phyloP scores from a whole-genome alignment of 1,284 basidiomycete species.

The Fistulinella staudtii region DNA sequence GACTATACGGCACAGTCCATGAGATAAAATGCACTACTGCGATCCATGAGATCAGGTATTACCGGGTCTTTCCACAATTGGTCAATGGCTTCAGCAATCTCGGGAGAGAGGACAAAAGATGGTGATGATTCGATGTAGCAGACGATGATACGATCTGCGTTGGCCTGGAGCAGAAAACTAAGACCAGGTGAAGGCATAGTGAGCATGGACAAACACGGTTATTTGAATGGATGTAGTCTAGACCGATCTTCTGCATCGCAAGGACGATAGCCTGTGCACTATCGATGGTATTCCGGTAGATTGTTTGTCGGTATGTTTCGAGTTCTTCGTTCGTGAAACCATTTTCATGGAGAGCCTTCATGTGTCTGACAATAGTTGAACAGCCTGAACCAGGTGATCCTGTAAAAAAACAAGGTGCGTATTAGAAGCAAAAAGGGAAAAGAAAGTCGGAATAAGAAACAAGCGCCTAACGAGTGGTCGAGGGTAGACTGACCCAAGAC shows the following conservation, averaged over 20 bases:
- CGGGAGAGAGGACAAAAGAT: constrained; percentile 49
- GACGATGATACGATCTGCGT: constrained; percentile 61
- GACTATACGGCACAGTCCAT: no score
- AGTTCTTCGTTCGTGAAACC: no score
- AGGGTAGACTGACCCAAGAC: no score
- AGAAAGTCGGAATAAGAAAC: no score
- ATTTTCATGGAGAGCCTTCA: no score
- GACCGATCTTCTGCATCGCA: constrained; percentile 86
- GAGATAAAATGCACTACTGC: no score
- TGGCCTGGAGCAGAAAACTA: constrained; percentile 33
- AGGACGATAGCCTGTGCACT: constrained; percentile 86
- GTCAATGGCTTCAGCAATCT: constrained; percentile 76
- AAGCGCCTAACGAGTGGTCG: no score
- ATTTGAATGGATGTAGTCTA: constrained; percentile 76
- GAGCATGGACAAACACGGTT: constrained; percentile 51
- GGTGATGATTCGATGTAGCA: constrained; percentile 44
- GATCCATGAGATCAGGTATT: constrained; percentile 84
- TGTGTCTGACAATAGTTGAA: no score
- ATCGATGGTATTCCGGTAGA: constrained; percentile 86
- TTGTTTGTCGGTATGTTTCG: constrained; percentile 78
- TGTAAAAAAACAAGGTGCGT: no score
- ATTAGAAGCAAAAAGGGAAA: no score
- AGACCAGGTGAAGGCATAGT: no score
- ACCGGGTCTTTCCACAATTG: constrained; percentile 90
- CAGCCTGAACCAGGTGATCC: no score